These are phyloP conservation scores for Penicillium flavigenum DNA, from an alignment of 495 filamentous ascomycete genomes.

Conservation along the genomic window DNA sequence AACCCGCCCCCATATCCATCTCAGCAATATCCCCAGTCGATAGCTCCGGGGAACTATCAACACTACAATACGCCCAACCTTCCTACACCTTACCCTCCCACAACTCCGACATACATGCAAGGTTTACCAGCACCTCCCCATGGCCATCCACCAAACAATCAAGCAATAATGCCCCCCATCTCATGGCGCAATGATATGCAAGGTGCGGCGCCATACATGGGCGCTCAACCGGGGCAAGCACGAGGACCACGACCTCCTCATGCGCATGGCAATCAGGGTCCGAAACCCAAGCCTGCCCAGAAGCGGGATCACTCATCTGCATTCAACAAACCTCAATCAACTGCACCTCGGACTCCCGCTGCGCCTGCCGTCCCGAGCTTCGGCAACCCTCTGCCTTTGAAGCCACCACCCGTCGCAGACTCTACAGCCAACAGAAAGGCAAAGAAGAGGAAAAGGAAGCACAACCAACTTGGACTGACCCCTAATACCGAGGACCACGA, in stretches of 20 bases:
- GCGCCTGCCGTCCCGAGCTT: conserved; percentile 63
- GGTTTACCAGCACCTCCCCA: conserved; percentile 27
- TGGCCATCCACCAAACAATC: conserved; percentile 33
- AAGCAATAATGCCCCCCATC: conserved; percentile 57
- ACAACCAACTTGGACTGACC: conserved; percentile 77
- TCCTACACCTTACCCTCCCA: conserved; percentile 25
- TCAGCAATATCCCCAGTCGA: conserved; percentile 31
- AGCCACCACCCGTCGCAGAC: conserved; percentile 54
- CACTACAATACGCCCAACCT: conserved; percentile 30
- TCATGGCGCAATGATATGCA: conserved; percentile 56
- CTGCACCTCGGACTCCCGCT: conserved; percentile 45
- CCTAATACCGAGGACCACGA: conserved; percentile 72
- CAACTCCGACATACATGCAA: conserved; percentile 30
- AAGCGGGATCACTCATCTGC: conserved; percentile 46
- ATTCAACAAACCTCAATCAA: conserved; percentile 43
- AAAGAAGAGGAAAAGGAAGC: conserved; percentile 76
- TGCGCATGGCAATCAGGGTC: conserved; percentile 40
- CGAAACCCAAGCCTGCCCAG: conserved; percentile 36
- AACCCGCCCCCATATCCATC: conserved; percentile 27
- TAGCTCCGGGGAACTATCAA: conserved; percentile 30
- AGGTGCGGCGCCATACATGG: conserved; percentile 25
- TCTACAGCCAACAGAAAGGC: conserved; percentile 33
- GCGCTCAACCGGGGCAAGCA: conserved; percentile 24
- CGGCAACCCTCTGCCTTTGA: conserved; percentile 57
- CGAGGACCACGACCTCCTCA: conserved; percentile 47